Base-by-base conservation (phyloP, 495 filamentous ascomycete species). In the Penicillium lividum region DNA sequence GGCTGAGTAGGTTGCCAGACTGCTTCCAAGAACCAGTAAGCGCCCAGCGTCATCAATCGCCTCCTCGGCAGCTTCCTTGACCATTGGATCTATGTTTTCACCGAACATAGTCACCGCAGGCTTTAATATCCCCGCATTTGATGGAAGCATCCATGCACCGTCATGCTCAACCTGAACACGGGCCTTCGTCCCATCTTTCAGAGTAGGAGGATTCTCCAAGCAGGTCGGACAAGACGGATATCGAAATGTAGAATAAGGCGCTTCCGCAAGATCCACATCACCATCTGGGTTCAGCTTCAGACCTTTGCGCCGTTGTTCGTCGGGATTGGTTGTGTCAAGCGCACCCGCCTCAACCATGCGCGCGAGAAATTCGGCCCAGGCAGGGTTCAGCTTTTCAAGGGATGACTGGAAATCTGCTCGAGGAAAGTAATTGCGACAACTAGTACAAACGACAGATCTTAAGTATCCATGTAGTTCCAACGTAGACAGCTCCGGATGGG, bases 61-160 rank as follows among this genome's bases (percentile, higher is more conserved):
- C 16, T 84, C 77, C 65, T 97, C 92, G 2, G 92, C 93, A n/a
- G 84, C 86, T 1, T 66, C 59, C 68, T 93, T 97, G 13, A 92
- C 86, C 4, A 66, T 54, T 3, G 69, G 66, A 4, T 81, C 74
- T 31, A 97, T 94, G 53, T 84, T 91, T 72, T 98, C 94, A 4
- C 94, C 94, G 70, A 98, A 98, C 91, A 98, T 96, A 51, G 89
- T 85, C 0, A 98, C 93, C 1, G 87, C 86, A 4, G 94, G 94
- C 68, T 98, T 98, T 43, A 98, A 65, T 15, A 98, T 83, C 1
- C 91, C 92, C 3, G 85, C 89, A 13, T 75, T 91, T 45, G 89
- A 92, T 0, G 73, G 71, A 2, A 81, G 63, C 51, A 76, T 72
- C 89, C 86, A 96, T 4, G 92, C 93, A 0, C 94, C 93, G 58